phyloP scores from a whole-genome alignment of 768 basidiomycete genomes.

The Grammothele lineata region DNA sequence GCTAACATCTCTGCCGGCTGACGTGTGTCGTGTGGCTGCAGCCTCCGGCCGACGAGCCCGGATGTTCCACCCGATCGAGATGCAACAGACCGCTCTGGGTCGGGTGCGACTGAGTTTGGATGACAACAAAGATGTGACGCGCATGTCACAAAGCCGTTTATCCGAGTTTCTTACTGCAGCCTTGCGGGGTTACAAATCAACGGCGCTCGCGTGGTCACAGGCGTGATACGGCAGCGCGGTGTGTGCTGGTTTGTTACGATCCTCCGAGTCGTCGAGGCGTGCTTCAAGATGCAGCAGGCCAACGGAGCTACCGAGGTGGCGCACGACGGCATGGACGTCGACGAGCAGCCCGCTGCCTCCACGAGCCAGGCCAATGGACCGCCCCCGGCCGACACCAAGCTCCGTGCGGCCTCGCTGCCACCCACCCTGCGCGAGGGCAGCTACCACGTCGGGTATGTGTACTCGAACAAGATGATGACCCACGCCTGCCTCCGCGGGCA shows the following conservation, averaged over 20 bases:
- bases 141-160: background rate
- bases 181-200: too few species aligned
- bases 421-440: constrained; percentile 5
- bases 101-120: background rate
- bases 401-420: constrained; percentile 7
- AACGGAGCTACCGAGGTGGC: too few species aligned
- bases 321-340: constrained; percentile 1
- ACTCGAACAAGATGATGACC: constrained; percentile 79
- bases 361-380: background rate
- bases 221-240: too few species aligned
- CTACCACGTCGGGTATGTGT: constrained; percentile 78
- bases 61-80: too few species aligned
- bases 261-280: too few species aligned
- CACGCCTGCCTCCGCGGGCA: constrained; percentile 73
- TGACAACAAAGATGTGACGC: background rate
- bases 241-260: too few species aligned
- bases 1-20: too few species aligned
- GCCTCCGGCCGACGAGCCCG: too few species aligned
- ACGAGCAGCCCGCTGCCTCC: background rate
- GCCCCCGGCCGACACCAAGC: background rate
- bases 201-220: too few species aligned
- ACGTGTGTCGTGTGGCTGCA: too few species aligned
- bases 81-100: too few species aligned
- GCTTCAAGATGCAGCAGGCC: background rate
- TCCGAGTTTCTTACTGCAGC: too few species aligned